phyloP scores from a whole-genome alignment of 805 yeast species.

The Millerozyma acaciae region DNA sequence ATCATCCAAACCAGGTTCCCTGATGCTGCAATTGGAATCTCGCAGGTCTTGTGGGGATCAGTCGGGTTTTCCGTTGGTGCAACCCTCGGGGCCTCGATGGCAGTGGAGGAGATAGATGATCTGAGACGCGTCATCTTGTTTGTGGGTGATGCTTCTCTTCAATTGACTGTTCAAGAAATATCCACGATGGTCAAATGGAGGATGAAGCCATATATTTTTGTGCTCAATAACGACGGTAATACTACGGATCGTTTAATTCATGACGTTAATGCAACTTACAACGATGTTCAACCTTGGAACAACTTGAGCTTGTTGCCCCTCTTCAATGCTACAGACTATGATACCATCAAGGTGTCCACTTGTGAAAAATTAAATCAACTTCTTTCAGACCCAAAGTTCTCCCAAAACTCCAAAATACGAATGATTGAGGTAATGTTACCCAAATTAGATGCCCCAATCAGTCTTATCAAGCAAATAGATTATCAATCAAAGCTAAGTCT shows the following conservation, averaged over 20 bases:
- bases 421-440: conserved; percentile 61
- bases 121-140: conserved; percentile 56
- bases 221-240: conserved; percentile 65
- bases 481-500: conserved; percentile 1
- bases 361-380: conserved; percentile 51
- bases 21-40: conserved; percentile 52
- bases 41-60: conserved; percentile 71
- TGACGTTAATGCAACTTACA: conserved; percentile 58
- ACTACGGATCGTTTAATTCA: conserved; percentile 69
- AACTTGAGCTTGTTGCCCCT: conserved; percentile 50
- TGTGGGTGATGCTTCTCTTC: conserved; percentile 70
- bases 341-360: conserved; percentile 47
- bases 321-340: conserved; percentile 55
- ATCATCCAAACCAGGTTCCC: conserved; percentile 61
- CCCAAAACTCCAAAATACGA: conserved; percentile 53
- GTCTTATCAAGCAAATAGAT: conserved; percentile 31
- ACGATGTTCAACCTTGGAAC: conserved; percentile 62
- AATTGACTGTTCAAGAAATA: conserved; percentile 66
- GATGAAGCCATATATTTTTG: conserved; percentile 58
- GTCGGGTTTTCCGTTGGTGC: conserved; percentile 66
- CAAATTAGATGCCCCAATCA: conserved; percentile 62
- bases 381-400: conserved; percentile 42
- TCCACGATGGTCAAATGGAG: conserved; percentile 63
- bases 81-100: conserved; percentile 59
- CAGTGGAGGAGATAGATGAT: conserved; percentile 56